Percentiles rank a stretch among this genome's conserved stretches.
Evolutionary conservation across 805 yeast genomes (phyloP).

Genomic region (Jamesozyma spencerorum): DNA sequence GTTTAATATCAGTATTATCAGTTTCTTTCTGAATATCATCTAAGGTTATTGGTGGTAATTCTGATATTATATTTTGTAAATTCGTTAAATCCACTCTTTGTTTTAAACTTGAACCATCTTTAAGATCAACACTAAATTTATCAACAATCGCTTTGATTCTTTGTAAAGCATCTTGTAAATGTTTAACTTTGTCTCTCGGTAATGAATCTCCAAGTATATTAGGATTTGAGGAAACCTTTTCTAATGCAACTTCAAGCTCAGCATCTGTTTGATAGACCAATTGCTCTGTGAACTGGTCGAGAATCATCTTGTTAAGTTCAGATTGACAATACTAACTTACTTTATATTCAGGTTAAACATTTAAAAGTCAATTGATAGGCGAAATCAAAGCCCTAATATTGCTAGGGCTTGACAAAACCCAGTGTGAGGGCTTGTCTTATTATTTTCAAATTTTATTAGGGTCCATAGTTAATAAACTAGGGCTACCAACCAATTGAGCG

Average conservation of each 20-base stretch:
- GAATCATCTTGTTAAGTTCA: slow-evolving; percentile 2
- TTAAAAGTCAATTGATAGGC: too few relatives aligned
- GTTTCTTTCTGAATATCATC: not conserved
- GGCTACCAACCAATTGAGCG: too few relatives aligned
- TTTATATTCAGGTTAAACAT: too few relatives aligned
- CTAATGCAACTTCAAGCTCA: not conserved
- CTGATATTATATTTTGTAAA: not conserved
- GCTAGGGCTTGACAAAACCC: too few relatives aligned
- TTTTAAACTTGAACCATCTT: not conserved
- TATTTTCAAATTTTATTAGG: too few relatives aligned
- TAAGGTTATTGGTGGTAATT: not conserved
- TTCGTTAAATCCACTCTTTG: not conserved
- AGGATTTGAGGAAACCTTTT: not conserved
- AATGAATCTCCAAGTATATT: not conserved
- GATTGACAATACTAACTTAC: too few relatives aligned
- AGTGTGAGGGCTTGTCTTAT: too few relatives aligned
- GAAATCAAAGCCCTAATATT: too few relatives aligned
- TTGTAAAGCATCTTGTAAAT: slow-evolving; percentile 12
- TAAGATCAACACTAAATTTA: not conserved
- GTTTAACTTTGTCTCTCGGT: not conserved
- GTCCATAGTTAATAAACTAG: too few relatives aligned
- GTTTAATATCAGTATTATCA: not conserved
- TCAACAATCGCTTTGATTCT: slow-evolving; percentile 9
- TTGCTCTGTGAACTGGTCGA: not conserved
- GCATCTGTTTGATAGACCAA: not conserved